Evolutionary conservation across 345 rosid species (phyloP), one percentile per base, ranked within the genome.

Genomic region (Linum tenue): DNA sequence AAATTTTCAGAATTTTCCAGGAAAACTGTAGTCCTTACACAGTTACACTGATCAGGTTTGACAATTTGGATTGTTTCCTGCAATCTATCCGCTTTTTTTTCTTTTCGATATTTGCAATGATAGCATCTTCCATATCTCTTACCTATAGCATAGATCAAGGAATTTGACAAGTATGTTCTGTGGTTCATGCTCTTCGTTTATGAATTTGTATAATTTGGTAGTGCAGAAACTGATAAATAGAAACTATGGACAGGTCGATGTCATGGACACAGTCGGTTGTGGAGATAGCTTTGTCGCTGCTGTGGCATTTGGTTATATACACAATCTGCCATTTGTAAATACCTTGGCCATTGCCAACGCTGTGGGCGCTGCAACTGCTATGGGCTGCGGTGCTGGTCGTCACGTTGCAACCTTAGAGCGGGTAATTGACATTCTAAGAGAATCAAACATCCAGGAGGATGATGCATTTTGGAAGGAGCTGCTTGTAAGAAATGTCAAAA

Each of bases 271-370:
- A 3, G 97, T 95, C 40, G 99, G 97, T 31, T 91, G 99, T 75
- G 99, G 99, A 75, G 99, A 94, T 81, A 95, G 97, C 73, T 95
- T 91, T 65, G 96, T 88, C 58, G 88, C 99, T 15, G 99, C 99
- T 5, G 76, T 91, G 62, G 97, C 99, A 70, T 84, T 83, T 67
- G 99, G 99, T 59, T 95, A 79, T 64, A 87, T 89, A 77, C 90
- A 82, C 71, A 73, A 79, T 57, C 41, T 85, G 75, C 84, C 97
- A 3, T 73, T 79, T 68, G 84, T 84, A 72, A 81, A 81, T 65
- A 91, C 97, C 63, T 83, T 88, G 76, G 79, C 95, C 39, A 76
- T 89, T 63, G 97, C 97, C 37, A 95, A 95, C 70, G 96, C 99
- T 56, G 97, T 91, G 55, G 99, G 99, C 71, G 99, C 97, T 59